These are phyloP conservation scores for Phytophthora podocarpi DNA, from an alignment of 352 stramenopile genomes.

Conservation along the genomic window DNA sequence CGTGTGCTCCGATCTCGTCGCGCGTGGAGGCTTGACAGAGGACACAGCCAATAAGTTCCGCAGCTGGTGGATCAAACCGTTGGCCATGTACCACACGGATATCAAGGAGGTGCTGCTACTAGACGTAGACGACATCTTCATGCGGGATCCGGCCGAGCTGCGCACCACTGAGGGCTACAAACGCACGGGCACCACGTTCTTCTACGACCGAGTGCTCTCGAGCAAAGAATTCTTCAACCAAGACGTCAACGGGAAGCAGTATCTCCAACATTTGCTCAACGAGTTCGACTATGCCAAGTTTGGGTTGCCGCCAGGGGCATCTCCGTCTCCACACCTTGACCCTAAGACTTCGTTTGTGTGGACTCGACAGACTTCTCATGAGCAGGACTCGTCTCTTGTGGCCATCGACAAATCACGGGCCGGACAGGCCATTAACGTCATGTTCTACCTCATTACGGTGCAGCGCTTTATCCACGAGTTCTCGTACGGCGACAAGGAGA, in stretches of 20 bases:
- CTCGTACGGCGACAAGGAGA: slow-evolving; percentile 73
- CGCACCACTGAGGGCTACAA: slow-evolving; percentile 45
- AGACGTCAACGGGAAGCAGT: slow-evolving; percentile 29
- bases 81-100: slow-evolving; percentile 51
- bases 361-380: slow-evolving; percentile 43
- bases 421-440: slow-evolving; percentile 47
- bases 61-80: slow-evolving; percentile 51
- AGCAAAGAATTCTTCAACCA: slow-evolving; percentile 55
- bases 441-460: slow-evolving; percentile 67
- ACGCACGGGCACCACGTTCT: slow-evolving; percentile 56
- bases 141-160: slow-evolving; percentile 38
- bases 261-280: slow-evolving; percentile 47
- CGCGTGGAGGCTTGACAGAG: slow-evolving; percentile 19
- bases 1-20: slow-evolving; percentile 39
- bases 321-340: slow-evolving; percentile 33
- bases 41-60: slow-evolving; percentile 32
- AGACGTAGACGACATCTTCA: slow-evolving; percentile 50
- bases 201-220: slow-evolving; percentile 65
- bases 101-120: slow-evolving; percentile 53
- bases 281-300: slow-evolving; percentile 62
- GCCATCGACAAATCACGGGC: slow-evolving; percentile 59
- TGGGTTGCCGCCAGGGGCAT: slow-evolving; percentile 14
- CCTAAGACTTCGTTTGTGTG: slow-evolving; percentile 50
- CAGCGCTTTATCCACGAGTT: slow-evolving; percentile 55
- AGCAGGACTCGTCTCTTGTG: slow-evolving; percentile 75